Percentiles rank a stretch among this genome's conserved stretches.
phyloP scores from a whole-genome alignment of 805 yeast species.

The Wickerhamiella vanderwaltii region DNA sequence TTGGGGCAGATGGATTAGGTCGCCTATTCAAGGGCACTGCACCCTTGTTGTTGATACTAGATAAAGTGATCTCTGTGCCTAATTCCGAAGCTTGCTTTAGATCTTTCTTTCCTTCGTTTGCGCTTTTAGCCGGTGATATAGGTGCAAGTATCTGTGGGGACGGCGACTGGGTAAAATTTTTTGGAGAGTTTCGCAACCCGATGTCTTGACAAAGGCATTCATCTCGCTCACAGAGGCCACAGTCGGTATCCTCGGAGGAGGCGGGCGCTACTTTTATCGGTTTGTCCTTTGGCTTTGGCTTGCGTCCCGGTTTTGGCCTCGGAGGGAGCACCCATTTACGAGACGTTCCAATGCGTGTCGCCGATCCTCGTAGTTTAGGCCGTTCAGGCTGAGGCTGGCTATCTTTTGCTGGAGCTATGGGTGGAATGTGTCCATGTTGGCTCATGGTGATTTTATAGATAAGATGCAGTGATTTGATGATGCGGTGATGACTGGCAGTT shows the following conservation, averaged over 20 bases:
- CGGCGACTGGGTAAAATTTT: neutral
- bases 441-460: slow-evolving; percentile 8
- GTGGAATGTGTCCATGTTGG: slow-evolving; percentile 4
- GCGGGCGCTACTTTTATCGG: slow-evolving; percentile 50
- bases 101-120: neutral
- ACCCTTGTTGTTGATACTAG: neutral
- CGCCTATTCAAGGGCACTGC: neutral
- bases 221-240: slow-evolving; percentile 27
- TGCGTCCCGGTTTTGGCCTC: slow-evolving; percentile 55
- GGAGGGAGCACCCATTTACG: slow-evolving; percentile 81
- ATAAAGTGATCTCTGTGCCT: slow-evolving; percentile 15
- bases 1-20: slow-evolving; percentile 1
- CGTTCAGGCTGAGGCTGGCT: neutral
- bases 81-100: neutral
- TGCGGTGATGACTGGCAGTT: neutral
- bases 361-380: neutral
- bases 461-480: slow-evolving; percentile 1
- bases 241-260: slow-evolving; percentile 18
- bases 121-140: neutral
- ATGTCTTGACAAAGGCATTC: slow-evolving; percentile 28
- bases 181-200: slow-evolving; percentile 15
- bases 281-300: slow-evolving; percentile 84
- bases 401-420: slow-evolving; percentile 13
- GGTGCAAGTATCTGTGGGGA: neutral
- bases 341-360: slow-evolving; percentile 36